phyloP scores from a whole-genome alignment of 2,329 filamentous ascomycete species.

The Dothideomycetes sp. region DNA sequence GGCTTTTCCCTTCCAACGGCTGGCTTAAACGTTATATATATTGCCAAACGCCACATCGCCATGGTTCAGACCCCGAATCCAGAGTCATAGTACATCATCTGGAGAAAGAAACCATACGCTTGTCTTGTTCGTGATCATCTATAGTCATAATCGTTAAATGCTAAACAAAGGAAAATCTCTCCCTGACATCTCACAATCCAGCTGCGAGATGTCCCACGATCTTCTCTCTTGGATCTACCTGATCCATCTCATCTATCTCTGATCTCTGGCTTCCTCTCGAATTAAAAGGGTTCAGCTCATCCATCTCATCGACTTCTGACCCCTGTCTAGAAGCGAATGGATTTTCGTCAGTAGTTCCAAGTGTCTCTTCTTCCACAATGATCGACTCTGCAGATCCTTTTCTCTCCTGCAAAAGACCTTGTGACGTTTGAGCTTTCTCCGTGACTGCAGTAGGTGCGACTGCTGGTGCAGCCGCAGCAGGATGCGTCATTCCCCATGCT shows the following conservation, averaged over 20 bases:
- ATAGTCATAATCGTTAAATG: neutral
- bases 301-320: constrained; percentile 12
- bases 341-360: neutral
- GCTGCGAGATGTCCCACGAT: constrained; percentile 9
- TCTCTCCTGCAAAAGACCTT: neutral
- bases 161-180: no score
- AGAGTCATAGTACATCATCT: no score
- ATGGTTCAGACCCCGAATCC: no score
- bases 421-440: neutral
- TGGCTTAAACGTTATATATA: no score
- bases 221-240: constrained; percentile 5
- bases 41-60: no score
- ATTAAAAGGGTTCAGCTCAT: neutral
- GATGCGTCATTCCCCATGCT: constrained; percentile 14
- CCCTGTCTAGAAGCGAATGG: no score
- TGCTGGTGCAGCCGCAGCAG: neutral
- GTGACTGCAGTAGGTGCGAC: neutral
- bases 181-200: constrained; percentile 7
- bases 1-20: no score
- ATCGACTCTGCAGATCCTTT: constrained; percentile 8
- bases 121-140: no score
- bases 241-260: constrained; percentile 12
- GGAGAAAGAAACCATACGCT: no score
- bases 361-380: constrained; percentile 3
- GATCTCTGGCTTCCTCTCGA: no score